phyloP scores from a whole-genome alignment of 306 rosid genomes.

The Senna tora region DNA sequence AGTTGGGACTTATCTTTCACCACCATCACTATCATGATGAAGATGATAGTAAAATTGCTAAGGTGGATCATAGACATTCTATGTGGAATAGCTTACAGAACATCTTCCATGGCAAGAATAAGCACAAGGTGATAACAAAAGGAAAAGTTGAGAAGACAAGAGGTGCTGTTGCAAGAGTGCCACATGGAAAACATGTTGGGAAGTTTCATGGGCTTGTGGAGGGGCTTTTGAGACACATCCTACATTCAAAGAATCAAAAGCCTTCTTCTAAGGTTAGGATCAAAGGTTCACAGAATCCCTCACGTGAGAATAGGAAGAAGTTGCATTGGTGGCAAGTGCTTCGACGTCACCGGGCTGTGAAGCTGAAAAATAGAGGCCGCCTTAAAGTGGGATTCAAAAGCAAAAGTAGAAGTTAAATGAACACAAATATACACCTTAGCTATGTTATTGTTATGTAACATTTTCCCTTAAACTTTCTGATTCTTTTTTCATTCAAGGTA shows the following conservation, averaged over 20 bases:
- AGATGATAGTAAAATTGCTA: background rate
- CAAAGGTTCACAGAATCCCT: slow-evolving; percentile 13
- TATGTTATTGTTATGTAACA: too few species aligned
- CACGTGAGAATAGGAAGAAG: slow-evolving; percentile 47
- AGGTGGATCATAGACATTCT: slow-evolving; percentile 29
- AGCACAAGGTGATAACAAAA: slow-evolving; percentile 26
- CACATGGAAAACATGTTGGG: slow-evolving; percentile 46
- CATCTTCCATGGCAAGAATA: slow-evolving; percentile 42
- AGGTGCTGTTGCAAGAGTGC: slow-evolving; percentile 35
- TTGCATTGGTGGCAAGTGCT: slow-evolving; percentile 59
- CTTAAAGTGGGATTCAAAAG: slow-evolving; percentile 48
- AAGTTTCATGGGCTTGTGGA: slow-evolving; percentile 60
- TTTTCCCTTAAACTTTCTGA: too few species aligned
- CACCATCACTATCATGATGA: slow-evolving; percentile 64
- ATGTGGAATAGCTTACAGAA: slow-evolving; percentile 55
- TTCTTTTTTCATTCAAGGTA: too few species aligned
- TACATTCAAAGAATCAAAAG: slow-evolving; percentile 47
- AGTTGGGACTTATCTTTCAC: slow-evolving; percentile 73
- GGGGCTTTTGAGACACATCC: slow-evolving; percentile 57
- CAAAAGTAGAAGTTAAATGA: slow-evolving; percentile 37
- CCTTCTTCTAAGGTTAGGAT: slow-evolving; percentile 25
- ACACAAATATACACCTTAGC: too few species aligned
- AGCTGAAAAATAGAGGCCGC: slow-evolving; percentile 49
- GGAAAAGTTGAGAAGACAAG: slow-evolving; percentile 29
- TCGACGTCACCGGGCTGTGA: slow-evolving; percentile 45